These are phyloP conservation scores for Suillus subalutaceus DNA, from an alignment of 768 basidiomycete species.

Conservation along the genomic window DNA sequence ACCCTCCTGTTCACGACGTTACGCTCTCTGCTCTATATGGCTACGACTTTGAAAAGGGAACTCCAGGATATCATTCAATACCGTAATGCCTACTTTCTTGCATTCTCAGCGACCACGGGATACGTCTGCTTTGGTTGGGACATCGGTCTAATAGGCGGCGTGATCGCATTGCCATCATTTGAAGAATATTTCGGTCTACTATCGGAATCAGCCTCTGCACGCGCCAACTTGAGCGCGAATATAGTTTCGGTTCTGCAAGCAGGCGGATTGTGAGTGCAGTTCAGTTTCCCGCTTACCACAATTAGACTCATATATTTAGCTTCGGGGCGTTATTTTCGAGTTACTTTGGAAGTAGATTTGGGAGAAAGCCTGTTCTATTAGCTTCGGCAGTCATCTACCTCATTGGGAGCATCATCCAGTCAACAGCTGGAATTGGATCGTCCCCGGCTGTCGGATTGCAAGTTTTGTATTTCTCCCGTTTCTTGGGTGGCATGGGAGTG, in stretches of 20 bases:
- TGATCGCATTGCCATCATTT: constrained; percentile 40
- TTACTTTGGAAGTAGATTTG: constrained; percentile 34
- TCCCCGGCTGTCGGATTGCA: constrained; percentile 28
- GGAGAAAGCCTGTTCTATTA: constrained; percentile 38
- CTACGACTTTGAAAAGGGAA: constrained; percentile 21
- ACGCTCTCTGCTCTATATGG: constrained; percentile 16
- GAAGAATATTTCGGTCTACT: constrained; percentile 37
- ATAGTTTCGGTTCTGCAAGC: constrained; percentile 42
- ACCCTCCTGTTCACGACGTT: not conserved
- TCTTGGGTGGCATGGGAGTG: constrained; percentile 52
- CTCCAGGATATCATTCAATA: constrained; percentile 27
- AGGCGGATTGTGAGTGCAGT: constrained; percentile 34
- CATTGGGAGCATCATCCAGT: constrained; percentile 38
- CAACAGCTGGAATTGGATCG: constrained; percentile 35
- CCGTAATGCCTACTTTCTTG: constrained; percentile 38
- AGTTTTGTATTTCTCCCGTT: constrained; percentile 40
- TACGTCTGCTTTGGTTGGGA: constrained; percentile 42
- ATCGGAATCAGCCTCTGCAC: constrained; percentile 23
- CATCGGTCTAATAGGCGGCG: constrained; percentile 40
- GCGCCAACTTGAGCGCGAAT: constrained; percentile 36
- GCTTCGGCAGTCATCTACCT: constrained; percentile 35
- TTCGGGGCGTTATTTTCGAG: constrained; percentile 33
- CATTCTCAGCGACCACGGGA: constrained; percentile 37
- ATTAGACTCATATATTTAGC: constrained; percentile 12
- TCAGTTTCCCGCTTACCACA: not conserved